Conservation (phyloP, 345 rosid species). For the Tarenaya hassleriana region DNA sequence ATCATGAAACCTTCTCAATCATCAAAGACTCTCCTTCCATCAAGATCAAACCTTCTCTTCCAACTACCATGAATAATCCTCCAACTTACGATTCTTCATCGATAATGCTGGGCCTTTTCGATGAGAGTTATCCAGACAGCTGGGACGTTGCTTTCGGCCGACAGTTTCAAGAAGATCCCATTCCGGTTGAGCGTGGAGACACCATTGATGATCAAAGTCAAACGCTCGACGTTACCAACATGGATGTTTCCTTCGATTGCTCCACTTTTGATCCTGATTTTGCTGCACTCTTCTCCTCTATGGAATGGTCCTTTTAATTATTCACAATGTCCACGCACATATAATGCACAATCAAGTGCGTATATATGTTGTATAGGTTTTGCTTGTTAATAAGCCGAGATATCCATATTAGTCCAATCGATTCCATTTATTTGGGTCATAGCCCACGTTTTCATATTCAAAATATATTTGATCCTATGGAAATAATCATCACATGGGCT, state of each 20-base stretch:
- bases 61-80: slow-evolving; percentile 11
- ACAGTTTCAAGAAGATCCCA: neutral
- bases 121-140: neutral
- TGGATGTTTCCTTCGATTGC: slow-evolving; percentile 28
- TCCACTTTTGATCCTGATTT: slow-evolving; percentile 30
- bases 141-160: neutral
- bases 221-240: slow-evolving; percentile 20
- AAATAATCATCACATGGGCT: no score
- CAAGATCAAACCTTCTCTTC: slow-evolving; percentile 26
- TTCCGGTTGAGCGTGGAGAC: no score
- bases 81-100: slow-evolving; percentile 3
- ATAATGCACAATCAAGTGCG: slow-evolving; percentile 19
- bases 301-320: slow-evolving; percentile 32
- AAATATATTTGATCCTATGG: no score
- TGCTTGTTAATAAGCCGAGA: no score
- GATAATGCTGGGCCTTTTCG: neutral
- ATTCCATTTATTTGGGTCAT: no score
- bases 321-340: neutral
- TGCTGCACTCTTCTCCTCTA: slow-evolving; percentile 29
- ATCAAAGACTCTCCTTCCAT: slow-evolving; percentile 24
- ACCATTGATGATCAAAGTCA: slow-evolving; percentile 13
- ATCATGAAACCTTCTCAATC: slow-evolving; percentile 23
- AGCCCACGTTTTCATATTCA: no score
- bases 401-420: no score
- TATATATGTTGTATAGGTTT: no score